Evolutionary conservation across 257 asterid genomes (phyloP).

Genomic region (Solanum pimpinellifolium): DNA sequence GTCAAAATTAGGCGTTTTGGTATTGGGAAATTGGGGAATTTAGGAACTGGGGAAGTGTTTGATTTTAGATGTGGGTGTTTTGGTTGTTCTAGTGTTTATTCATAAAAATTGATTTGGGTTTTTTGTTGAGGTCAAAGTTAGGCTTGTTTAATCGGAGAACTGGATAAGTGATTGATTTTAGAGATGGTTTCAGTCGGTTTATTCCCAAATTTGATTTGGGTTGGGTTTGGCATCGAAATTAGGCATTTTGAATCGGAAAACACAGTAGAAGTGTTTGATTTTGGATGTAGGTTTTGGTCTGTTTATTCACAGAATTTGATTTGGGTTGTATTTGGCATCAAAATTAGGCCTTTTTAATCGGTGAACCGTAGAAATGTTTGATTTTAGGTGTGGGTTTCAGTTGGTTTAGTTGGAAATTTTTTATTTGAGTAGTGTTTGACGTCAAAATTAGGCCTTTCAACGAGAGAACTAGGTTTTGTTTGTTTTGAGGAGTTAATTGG

Average conservation of each 20-base stretch:
- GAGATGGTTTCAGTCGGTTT: neutral
- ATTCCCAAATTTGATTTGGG: neutral
- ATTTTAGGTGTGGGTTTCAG: neutral
- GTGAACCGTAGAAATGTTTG: neutral
- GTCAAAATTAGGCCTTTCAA: neutral
- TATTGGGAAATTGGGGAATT: neutral
- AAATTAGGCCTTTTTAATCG: neutral
- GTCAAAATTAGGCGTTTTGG: neutral
- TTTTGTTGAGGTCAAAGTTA: neutral
- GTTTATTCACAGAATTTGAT: neutral
- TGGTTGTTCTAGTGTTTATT: neutral
- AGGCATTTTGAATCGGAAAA: neutral
- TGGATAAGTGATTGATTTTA: neutral
- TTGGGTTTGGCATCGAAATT: neutral
- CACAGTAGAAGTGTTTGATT: neutral
- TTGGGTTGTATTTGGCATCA: neutral
- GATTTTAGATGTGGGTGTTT: neutral
- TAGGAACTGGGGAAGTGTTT: neutral
- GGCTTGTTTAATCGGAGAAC: neutral
- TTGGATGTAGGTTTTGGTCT: neutral
- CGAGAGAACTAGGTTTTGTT: neutral
- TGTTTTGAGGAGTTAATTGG: neutral
- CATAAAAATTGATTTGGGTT: neutral
- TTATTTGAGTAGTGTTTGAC: neutral
- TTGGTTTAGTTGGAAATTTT: neutral